Conservation (phyloP, 2,329 filamentous ascomycete genomes). For the Waltergamsia citrina region DNA sequence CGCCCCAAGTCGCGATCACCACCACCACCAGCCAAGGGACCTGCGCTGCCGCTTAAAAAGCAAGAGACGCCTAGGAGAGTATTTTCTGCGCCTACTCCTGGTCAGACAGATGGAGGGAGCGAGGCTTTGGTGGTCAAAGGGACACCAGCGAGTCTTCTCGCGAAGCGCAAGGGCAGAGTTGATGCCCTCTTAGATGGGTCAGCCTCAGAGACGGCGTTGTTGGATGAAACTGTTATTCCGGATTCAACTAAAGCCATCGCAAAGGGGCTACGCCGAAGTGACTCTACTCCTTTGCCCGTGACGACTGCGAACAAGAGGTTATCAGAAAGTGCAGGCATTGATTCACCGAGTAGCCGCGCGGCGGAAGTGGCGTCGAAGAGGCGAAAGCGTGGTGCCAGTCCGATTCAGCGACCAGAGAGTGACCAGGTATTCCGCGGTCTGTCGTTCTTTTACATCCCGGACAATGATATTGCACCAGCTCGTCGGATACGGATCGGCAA, state of each 20-base stretch:
- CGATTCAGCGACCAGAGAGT: conserved; percentile 37
- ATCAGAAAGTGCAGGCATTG: conserved; percentile 4
- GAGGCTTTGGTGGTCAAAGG: conserved; percentile 19
- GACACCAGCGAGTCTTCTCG: conserved; percentile 15
- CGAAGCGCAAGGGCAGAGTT: conserved; percentile 10
- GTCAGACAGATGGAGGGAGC: not conserved
- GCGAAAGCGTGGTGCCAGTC: conserved; percentile 30
- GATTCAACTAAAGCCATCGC: conserved; percentile 11
- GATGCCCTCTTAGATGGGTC: conserved; percentile 9
- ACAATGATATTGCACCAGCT: conserved; percentile 60
- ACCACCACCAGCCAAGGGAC: not conserved
- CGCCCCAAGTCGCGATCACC: not conserved
- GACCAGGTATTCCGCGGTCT: conserved; percentile 48
- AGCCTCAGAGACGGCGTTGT: too few relatives aligned
- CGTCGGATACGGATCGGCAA: conserved; percentile 66
- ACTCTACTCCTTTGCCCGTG: conserved; percentile 18
- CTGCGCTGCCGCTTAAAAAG: not conserved
- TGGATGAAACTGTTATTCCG: conserved; percentile 14
- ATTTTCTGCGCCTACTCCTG: conserved; percentile 6
- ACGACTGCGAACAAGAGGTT: conserved; percentile 9
- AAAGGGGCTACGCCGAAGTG: conserved; percentile 13
- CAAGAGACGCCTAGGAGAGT: conserved; percentile 6
- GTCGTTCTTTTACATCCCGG: conserved; percentile 71
- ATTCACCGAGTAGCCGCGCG: conserved; percentile 14
- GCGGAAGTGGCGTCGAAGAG: conserved; percentile 25